Percentiles rank a stretch among this genome's conserved stretches.
Conservation (phyloP, 352 stramenopile genomes). For the Globisporangium spiculum region DNA sequence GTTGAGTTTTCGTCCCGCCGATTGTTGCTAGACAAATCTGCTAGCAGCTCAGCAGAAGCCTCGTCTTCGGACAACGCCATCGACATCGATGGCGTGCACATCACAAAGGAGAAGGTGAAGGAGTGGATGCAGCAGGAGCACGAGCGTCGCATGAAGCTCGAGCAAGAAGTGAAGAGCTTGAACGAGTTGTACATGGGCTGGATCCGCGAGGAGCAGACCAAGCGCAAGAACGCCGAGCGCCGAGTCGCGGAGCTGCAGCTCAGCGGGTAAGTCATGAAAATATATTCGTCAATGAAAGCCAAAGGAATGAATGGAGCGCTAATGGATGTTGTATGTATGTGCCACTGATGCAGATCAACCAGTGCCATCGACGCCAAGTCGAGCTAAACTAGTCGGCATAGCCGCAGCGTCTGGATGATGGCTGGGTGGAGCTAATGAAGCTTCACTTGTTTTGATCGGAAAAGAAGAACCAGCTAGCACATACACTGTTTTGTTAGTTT, state of each 20-base stretch:
- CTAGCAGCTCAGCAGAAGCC: constrained; percentile 1
- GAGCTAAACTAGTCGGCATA: neutral
- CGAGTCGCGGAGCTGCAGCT: constrained; percentile 51
- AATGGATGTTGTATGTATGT: neutral
- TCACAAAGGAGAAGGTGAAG: constrained; percentile 52
- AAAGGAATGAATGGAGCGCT: constrained; percentile 4
- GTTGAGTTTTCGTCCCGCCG: constrained; percentile 64
- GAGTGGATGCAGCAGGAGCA: constrained; percentile 72
- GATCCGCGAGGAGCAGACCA: constrained; percentile 78
- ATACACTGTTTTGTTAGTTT: neutral
- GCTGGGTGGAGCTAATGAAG: neutral
- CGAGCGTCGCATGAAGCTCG: constrained; percentile 64
- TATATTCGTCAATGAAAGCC: constrained; percentile 1
- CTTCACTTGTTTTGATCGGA: neutral
- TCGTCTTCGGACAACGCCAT: constrained; percentile 11
- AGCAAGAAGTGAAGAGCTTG: constrained; percentile 77
- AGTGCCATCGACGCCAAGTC: neutral
- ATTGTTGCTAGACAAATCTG: constrained; percentile 21
- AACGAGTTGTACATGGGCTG: constrained; percentile 84
- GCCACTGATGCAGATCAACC: no score
- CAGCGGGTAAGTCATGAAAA: constrained; percentile 10
- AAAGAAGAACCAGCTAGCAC: neutral
- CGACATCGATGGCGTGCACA: constrained; percentile 24
- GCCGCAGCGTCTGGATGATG: neutral
- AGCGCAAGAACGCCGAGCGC: constrained; percentile 64